These are phyloP conservation scores for Beauveria sp. DNA, from an alignment of 2,329 filamentous ascomycete species.

Conservation along the genomic window DNA sequence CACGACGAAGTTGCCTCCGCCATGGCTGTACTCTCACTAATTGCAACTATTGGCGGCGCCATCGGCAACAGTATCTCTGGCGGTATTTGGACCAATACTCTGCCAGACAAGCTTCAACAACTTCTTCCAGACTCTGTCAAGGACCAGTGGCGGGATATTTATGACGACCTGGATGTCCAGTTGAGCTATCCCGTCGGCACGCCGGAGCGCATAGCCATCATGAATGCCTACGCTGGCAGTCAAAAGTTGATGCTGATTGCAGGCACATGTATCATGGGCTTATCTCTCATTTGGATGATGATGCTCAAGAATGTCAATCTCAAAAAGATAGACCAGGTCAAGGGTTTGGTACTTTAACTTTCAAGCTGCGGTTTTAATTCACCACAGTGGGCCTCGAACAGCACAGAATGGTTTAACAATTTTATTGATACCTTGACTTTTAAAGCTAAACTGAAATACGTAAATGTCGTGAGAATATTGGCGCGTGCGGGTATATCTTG, in stretches of 20 bases:
- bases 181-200: constrained; percentile 32
- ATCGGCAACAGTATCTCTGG: constrained; percentile 25
- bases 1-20: constrained; percentile 26
- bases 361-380: not conserved
- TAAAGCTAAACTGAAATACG: not conserved
- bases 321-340: constrained; percentile 23
- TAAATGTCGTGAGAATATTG: not conserved
- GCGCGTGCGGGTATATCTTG: constrained; percentile 2
- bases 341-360: constrained; percentile 15
- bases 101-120: constrained; percentile 29
- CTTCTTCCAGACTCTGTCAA: constrained; percentile 29
- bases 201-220: constrained; percentile 33
- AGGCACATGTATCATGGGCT: constrained; percentile 23
- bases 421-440: constrained; percentile 6
- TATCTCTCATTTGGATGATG: constrained; percentile 21
- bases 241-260: constrained; percentile 34
- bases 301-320: constrained; percentile 25
- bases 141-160: constrained; percentile 34
- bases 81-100: constrained; percentile 26
- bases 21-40: constrained; percentile 25
- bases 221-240: constrained; percentile 37
- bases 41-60: constrained; percentile 24
- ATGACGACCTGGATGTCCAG: constrained; percentile 26
- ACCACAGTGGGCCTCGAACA: not conserved
- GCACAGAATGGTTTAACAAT: not conserved